Conservation (phyloP, 768 basidiomycete species). For the Tephrocybe sp. region DNA sequence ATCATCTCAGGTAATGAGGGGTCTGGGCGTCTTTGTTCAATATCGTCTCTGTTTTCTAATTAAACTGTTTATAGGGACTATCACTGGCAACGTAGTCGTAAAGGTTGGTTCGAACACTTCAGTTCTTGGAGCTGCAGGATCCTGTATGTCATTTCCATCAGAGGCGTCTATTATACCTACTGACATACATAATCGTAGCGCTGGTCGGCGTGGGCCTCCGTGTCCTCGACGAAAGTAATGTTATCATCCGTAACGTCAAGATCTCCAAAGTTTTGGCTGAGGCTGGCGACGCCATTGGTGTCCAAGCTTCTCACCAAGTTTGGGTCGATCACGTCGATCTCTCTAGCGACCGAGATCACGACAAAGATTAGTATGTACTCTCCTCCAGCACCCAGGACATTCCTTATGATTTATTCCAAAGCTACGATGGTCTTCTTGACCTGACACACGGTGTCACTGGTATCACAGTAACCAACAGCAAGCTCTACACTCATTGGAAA, state of each 20-base stretch:
- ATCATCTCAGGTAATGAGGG: conserved; percentile 35
- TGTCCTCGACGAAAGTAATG: conserved; percentile 39
- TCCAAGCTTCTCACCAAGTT: conserved; percentile 38
- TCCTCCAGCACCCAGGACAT: too few species aligned
- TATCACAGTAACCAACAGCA: conserved; percentile 40
- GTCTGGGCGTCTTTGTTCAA: neutral
- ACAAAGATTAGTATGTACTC: conserved; percentile 26
- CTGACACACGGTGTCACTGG: conserved; percentile 43
- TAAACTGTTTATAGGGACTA: conserved; percentile 30
- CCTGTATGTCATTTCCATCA: conserved; percentile 26
- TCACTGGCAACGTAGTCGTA: conserved; percentile 42
- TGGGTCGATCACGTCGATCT: conserved; percentile 47
- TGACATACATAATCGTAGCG: conserved; percentile 21
- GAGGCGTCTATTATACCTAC: neutral
- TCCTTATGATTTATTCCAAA: conserved; percentile 11
- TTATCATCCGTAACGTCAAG: conserved; percentile 49
- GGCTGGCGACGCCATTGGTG: conserved; percentile 44
- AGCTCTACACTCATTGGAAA: conserved; percentile 46
- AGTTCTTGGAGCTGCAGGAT: conserved; percentile 37
- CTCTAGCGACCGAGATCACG: conserved; percentile 42
- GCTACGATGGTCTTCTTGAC: conserved; percentile 45
- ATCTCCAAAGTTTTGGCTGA: conserved; percentile 45
- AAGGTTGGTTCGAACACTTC: conserved; percentile 44
- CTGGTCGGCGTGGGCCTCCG: conserved; percentile 46
- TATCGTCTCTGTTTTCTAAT: too few species aligned